Base-by-base conservation (phyloP, 768 basidiomycete genomes). In the Hericium coralloides region DNA sequence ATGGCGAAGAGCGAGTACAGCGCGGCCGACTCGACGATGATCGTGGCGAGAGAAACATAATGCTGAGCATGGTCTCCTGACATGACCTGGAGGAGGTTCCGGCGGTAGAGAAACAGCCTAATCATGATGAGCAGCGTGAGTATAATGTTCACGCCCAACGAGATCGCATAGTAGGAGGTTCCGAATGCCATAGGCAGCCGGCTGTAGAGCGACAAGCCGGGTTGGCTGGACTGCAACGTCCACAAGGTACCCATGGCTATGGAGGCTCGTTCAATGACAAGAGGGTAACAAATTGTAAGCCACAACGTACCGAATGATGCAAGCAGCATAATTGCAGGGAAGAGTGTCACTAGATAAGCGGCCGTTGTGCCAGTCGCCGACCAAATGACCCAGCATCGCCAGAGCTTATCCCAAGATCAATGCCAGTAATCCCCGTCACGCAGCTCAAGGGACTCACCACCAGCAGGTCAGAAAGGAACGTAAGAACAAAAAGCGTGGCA, bases 1-100 rank as follows among this genome's bases (percentile, higher is more conserved):
- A 68, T 59, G 4, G 64, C 49, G 56, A 65, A 67, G 23, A 52
- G 59, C 22, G 65, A 61, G 53, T 67, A 68, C 23, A 68, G 61
- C 39, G 65, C 60, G 5, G 66, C 67, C 38, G 64, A 65, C 59
- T 68, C 67, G 55, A 66, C 56, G 55, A 68, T 49, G 39, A 68
- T 61, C 22, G 65, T 49, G n/a, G 58, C 55, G 41, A 66, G 50
- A 10, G 62, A 58, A n/a, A 64, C 56, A 52, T 67, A 67, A 39
- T 64, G 62, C 37, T 56, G 38, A 31, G 57, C 59, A 55, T 65
- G 60, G n/a, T 39, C 59, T 8, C 52, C 4, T 12, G 61, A 59
- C 41, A 66, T 62, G 1, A 38, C 26, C 12, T 31, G 22, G 12
- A 26, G n/a, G 25, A 64, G 12, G 15, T 38, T 52, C 31, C 57